phyloP scores from a whole-genome alignment of 352 stramenopile species.

The Phytophthora fragariae region DNA sequence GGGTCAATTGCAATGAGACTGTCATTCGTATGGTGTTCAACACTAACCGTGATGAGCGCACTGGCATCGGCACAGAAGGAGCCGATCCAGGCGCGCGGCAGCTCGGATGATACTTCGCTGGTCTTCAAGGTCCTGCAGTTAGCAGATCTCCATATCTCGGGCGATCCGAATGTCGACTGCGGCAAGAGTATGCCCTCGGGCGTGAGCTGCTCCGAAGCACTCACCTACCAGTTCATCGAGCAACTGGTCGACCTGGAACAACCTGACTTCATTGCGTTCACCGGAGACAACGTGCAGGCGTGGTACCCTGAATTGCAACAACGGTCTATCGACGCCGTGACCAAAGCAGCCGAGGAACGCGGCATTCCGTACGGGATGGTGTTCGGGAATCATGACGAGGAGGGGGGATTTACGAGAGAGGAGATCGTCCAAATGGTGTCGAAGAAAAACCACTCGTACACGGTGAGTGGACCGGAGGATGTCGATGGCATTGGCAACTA shows the following conservation, averaged over 20 bases:
- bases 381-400: constrained; percentile 72
- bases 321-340: constrained; percentile 38
- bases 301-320: too few relatives aligned
- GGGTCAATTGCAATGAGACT: too few relatives aligned
- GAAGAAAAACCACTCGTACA: constrained; percentile 54
- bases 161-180: constrained; percentile 43
- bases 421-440: constrained; percentile 48
- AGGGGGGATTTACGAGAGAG: constrained; percentile 43
- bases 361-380: constrained; percentile 63
- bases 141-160: constrained; percentile 61
- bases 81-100: constrained; percentile 31
- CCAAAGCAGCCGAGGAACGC: constrained; percentile 41
- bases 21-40: too few relatives aligned
- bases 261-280: constrained; percentile 67
- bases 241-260: constrained; percentile 51
- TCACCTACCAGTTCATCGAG: constrained; percentile 57
- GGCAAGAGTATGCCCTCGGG: constrained; percentile 24
- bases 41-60: too few relatives aligned
- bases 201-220: constrained; percentile 49
- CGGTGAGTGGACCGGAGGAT: constrained; percentile 35
- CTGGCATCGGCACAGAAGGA: constrained; percentile 19
- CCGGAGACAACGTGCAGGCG: constrained; percentile 45
- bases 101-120: constrained; percentile 29
- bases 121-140: constrained; percentile 68
- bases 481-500: constrained; percentile 67